These are phyloP conservation scores for Teratosphaeria pseudoeucalypti DNA, from an alignment of 2,329 filamentous ascomycete species.

Conservation along the genomic window DNA sequence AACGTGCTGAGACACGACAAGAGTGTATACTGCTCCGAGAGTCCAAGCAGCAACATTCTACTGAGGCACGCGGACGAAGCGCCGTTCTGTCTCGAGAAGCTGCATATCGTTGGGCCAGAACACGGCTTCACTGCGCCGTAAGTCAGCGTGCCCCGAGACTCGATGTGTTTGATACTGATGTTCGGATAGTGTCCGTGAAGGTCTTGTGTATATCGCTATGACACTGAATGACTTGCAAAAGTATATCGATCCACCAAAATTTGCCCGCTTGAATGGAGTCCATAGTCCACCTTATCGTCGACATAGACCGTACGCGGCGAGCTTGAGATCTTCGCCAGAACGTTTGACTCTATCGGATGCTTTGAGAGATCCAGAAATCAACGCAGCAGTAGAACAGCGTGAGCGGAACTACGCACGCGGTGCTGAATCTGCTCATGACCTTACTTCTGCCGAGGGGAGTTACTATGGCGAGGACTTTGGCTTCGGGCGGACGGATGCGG, in stretches of 20 bases:
- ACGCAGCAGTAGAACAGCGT: conserved; percentile 9
- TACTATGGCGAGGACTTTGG: conserved; percentile 14
- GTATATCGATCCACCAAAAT: conserved; percentile 22
- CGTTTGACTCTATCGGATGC: conserved; percentile 22
- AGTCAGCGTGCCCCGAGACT: conserved; percentile 29
- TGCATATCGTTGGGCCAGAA: conserved; percentile 78
- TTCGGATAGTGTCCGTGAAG: conserved; percentile 64
- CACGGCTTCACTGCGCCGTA: conserved; percentile 78
- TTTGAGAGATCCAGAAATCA: conserved; percentile 20
- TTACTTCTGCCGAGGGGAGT: conserved; percentile 3
- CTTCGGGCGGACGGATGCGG: conserved; percentile 12
- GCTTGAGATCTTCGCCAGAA: conserved; percentile 17
- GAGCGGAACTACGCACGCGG: conserved; percentile 8
- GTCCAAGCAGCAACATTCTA: conserved; percentile 78
- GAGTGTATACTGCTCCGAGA: conserved; percentile 83
- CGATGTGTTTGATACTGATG: background rate
- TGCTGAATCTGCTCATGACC: conserved; percentile 11
- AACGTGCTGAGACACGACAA: conserved; percentile 76
- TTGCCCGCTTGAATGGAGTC: conserved; percentile 15
- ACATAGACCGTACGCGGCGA: conserved; percentile 5
- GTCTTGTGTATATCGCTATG: conserved; percentile 88
- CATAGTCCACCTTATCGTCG: conserved; percentile 17
- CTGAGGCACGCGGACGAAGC: conserved; percentile 70
- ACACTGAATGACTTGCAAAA: conserved; percentile 62
- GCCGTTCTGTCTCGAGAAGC: conserved; percentile 71